Conservation (phyloP, 345 rosid genomes). For the Syzygium aromaticum region DNA sequence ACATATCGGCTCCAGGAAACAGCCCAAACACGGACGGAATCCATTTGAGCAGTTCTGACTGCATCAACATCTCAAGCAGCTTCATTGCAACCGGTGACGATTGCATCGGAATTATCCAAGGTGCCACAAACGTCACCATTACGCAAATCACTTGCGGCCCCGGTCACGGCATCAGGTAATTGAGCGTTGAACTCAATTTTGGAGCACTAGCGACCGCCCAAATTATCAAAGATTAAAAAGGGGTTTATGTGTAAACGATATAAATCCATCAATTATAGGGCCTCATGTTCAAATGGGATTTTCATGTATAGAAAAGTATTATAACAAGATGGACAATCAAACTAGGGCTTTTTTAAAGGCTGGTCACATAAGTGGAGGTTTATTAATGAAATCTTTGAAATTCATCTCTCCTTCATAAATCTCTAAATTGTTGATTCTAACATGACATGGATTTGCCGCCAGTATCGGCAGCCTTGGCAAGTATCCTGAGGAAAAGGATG, state of each 20-base stretch:
- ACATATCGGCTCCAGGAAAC: constrained; percentile 35
- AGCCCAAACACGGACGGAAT: constrained; percentile 56
- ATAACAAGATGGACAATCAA: neutral
- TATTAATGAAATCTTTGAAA: neutral
- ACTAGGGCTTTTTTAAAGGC: neutral
- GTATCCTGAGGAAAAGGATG: constrained; percentile 17
- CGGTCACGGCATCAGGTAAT: constrained; percentile 33
- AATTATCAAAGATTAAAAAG: neutral
- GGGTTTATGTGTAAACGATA: neutral
- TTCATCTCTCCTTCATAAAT: neutral
- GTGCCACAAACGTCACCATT: constrained; percentile 9
- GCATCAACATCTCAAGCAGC: constrained; percentile 6
- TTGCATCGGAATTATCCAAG: constrained; percentile 33
- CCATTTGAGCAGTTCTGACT: constrained; percentile 17
- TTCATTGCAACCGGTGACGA: constrained; percentile 41
- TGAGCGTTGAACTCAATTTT: neutral
- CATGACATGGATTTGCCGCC: neutral
- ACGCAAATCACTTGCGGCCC: constrained; percentile 31
- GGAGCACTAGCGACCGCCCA: neutral
- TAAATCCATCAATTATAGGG: neutral
- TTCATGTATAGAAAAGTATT: neutral
- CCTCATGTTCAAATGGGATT: constrained; percentile 1
- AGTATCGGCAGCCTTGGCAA: constrained; percentile 40
- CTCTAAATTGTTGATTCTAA: neutral
- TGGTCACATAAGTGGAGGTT: neutral